Evolutionary conservation across 2,329 filamentous ascomycete genomes (phyloP), one percentile per base, ranked within the genome.

Genomic region (Hysterium pulicare): DNA sequence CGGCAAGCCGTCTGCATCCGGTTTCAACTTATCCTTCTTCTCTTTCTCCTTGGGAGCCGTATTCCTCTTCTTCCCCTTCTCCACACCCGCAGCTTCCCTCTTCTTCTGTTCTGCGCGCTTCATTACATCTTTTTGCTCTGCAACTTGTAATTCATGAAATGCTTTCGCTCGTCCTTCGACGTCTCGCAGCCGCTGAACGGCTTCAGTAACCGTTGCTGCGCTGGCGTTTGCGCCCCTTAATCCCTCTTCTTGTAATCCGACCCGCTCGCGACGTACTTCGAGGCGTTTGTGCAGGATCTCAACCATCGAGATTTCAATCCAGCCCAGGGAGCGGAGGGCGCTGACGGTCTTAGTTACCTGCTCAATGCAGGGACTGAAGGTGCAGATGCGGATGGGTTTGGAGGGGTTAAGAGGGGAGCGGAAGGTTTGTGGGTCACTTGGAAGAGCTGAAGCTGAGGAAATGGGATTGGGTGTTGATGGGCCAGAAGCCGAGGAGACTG

Each of bases 281-380:
- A 96, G 78, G 3, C 85, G 82, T 54, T 81, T 83, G 56, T 95
- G 84, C 9, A 82, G 75, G 9, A 98, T 80, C 67, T 96, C 93
- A 1, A 95, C 87, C 87, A 95, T 96, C 54, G 87, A 83, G 50
- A 97, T 94, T 44, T 91, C 86, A 8, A 90, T 78, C 93, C 93
- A 98, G 40, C 88, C 89, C 5, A 90, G 72, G 28, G 82, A 79
- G 41, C 91, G 84, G 67, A 98, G 77, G 10, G 81, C 80, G 9
- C 87, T 84, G 41, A 95, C 83, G 0, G 93, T 97, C 42, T 83
- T 81, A 40, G 86, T 89, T 17, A 94, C 91, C 71, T 98, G 93
- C 69, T 98, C 93, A 51, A 98, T 94, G 67, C 93, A 98, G 0
- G 93, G 93, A 1, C 87, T 94, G 70, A 98, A 98, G 1, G 90